Percentiles rank a stretch among this genome's conserved stretches.
Conservation (phyloP, 805 yeast species). For the Cyberlindnera galapagoensis region DNA sequence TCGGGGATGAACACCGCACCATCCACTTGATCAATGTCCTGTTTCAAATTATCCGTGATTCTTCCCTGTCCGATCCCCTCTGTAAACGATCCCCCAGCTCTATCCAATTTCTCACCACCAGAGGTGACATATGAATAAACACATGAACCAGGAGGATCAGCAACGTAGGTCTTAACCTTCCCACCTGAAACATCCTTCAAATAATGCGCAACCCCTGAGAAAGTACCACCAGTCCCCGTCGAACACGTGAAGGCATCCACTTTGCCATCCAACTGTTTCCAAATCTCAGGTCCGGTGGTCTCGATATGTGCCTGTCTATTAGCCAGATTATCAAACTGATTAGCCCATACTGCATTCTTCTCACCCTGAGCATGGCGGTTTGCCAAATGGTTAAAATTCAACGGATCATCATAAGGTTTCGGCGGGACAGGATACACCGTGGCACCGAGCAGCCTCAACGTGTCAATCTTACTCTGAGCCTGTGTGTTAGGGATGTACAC, state of each 20-base stretch:
- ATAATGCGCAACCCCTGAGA: slow-evolving; percentile 79
- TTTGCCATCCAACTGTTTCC: slow-evolving; percentile 74
- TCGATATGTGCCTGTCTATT: slow-evolving; percentile 85
- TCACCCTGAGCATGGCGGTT: slow-evolving; percentile 71
- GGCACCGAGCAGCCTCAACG: slow-evolving; percentile 71
- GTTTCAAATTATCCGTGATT: slow-evolving; percentile 73
- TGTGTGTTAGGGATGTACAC: slow-evolving; percentile 92
- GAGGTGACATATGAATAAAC: slow-evolving; percentile 71
- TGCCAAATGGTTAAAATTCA: slow-evolving; percentile 84
- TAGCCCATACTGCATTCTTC: slow-evolving; percentile 85
- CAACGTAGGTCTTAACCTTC: slow-evolving; percentile 56
- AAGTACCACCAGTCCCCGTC: slow-evolving; percentile 91
- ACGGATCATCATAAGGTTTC: slow-evolving; percentile 73
- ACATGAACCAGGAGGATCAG: slow-evolving; percentile 93
- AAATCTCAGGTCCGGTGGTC: slow-evolving; percentile 89
- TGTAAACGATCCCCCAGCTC: slow-evolving; percentile 82
- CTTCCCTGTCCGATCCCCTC: slow-evolving; percentile 97
- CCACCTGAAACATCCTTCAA: slow-evolving; percentile 65
- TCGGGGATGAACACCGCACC: slow-evolving; percentile 79
- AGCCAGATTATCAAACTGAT: slow-evolving; percentile 85
- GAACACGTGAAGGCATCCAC: slow-evolving; percentile 85
- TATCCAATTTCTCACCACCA: slow-evolving; percentile 59
- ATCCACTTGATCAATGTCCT: slow-evolving; percentile 67
- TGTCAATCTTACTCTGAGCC: slow-evolving; percentile 71
- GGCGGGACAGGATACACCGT: slow-evolving; percentile 88